Conservation (phyloP, 2,329 filamentous ascomycete genomes). For the Apiospora aurea region DNA sequence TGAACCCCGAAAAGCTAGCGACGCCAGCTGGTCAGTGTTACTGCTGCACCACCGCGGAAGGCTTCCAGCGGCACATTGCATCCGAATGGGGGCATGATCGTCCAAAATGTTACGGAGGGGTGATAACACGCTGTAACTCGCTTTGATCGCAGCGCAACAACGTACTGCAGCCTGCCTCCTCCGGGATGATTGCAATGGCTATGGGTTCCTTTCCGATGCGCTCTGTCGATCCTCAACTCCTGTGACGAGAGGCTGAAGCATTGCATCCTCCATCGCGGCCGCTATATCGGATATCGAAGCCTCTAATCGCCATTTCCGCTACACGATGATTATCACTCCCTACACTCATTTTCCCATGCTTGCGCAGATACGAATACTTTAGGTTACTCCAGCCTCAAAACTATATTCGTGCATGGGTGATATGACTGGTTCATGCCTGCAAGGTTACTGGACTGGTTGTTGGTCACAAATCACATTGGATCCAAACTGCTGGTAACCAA, state of each 20-base stretch:
- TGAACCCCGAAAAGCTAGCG: constrained; percentile 14
- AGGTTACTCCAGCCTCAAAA: constrained; percentile 12
- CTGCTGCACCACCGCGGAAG: constrained; percentile 13
- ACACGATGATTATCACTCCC: not conserved
- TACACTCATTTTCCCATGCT: not conserved
- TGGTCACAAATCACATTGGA: constrained; percentile 14
- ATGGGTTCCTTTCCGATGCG: not conserved
- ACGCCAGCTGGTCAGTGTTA: constrained; percentile 20
- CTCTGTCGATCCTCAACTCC: constrained; percentile 2
- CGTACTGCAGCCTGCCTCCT: not conserved
- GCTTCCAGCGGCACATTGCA: constrained; percentile 4
- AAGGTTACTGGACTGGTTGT: not conserved
- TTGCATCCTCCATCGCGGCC: constrained; percentile 12
- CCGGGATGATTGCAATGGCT: not conserved
- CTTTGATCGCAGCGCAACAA: constrained; percentile 1
- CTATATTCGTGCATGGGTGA: not conserved
- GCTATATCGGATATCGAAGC: not conserved
- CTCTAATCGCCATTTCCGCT: not conserved
- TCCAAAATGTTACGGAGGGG: constrained; percentile 5
- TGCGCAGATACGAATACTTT: not conserved
- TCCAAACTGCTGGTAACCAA: constrained; percentile 17
- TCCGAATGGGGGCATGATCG: not conserved
- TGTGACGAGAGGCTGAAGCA: constrained; percentile 6
- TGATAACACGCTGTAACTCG: not conserved
- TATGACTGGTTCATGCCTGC: not conserved